Evolutionary conservation across 2,329 filamentous ascomycete species (phyloP).

Genomic region (Akanthomyces dipterigenus): DNA sequence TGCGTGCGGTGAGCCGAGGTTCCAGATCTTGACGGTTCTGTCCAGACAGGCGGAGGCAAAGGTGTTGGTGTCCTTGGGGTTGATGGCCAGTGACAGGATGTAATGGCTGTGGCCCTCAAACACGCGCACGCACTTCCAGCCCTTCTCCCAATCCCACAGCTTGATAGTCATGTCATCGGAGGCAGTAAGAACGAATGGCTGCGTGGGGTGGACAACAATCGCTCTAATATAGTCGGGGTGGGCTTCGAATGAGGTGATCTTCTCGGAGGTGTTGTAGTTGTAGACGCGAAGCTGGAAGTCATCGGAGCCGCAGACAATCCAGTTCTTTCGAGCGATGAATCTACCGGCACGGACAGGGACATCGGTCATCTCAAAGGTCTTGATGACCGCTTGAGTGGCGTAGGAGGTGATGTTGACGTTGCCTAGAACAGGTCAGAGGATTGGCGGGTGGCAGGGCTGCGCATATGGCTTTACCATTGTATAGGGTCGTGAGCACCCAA

Average conservation of each 20-base stretch:
- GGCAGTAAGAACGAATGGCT: constrained; percentile 91
- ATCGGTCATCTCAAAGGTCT: constrained; percentile 98
- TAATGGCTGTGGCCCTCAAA: constrained; percentile 97
- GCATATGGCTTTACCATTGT: constrained; percentile 63
- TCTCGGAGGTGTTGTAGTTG: constrained; percentile 99
- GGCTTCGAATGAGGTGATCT: constrained; percentile 94
- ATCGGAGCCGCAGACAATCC: constrained; percentile 94
- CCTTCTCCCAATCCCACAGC: constrained; percentile 98
- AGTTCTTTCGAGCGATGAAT: constrained; percentile 97
- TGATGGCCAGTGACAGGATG: constrained; percentile 94
- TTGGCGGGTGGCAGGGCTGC: neutral
- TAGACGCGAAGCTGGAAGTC: constrained; percentile 85
- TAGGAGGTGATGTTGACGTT: constrained; percentile 99
- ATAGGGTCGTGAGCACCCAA: constrained; percentile 94
- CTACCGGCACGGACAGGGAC: constrained; percentile 94
- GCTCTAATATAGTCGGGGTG: constrained; percentile 98
- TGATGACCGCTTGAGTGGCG: constrained; percentile 92
- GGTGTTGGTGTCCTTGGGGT: constrained; percentile 92
- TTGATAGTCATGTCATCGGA: constrained; percentile 99
- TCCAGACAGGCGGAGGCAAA: constrained; percentile 93
- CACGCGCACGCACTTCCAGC: constrained; percentile 94
- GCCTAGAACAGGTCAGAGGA: constrained; percentile 43
- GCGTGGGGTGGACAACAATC: constrained; percentile 89
- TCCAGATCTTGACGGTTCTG: constrained; percentile 97
- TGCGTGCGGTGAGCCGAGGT: constrained; percentile 81